Percentiles rank a stretch among this genome's conserved stretches.
phyloP scores from a whole-genome alignment of 1,284 basidiomycete species.

The Tilletia indica region DNA sequence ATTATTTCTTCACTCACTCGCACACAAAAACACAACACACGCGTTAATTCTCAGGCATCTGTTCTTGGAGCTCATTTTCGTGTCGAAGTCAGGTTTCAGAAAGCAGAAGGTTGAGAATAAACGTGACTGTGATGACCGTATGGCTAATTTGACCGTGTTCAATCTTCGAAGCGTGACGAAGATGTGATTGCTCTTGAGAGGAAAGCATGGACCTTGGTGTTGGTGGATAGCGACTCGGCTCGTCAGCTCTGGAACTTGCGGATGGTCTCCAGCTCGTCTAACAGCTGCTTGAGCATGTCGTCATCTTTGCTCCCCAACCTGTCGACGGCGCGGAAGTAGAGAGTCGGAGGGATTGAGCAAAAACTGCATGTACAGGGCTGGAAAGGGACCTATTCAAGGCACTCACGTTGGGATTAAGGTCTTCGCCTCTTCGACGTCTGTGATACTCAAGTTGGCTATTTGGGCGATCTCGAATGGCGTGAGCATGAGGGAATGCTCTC shows the following conservation, averaged over 20 bases:
- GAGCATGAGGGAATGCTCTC: conserved; percentile 67
- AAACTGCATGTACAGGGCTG: background rate
- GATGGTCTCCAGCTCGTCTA: conserved; percentile 84
- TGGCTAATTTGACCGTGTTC: too few relatives aligned
- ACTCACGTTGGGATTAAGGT: conserved; percentile 74
- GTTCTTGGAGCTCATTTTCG: too few relatives aligned
- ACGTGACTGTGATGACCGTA: too few relatives aligned
- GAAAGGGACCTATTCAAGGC: background rate
- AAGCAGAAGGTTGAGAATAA: too few relatives aligned
- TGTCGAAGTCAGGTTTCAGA: too few relatives aligned
- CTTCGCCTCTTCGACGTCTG: conserved; percentile 83
- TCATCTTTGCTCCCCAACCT: conserved; percentile 84
- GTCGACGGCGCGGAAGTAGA: conserved; percentile 12
- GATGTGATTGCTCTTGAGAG: too few relatives aligned
- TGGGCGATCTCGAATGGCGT: conserved; percentile 90
- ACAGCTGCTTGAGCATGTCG: conserved; percentile 72
- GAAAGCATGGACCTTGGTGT: too few relatives aligned
- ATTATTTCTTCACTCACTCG: too few relatives aligned
- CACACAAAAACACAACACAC: too few relatives aligned
- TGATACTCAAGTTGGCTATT: conserved; percentile 83
- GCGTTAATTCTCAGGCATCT: too few relatives aligned
- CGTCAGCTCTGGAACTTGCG: conserved; percentile 65
- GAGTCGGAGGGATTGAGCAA: background rate
- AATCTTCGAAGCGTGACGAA: too few relatives aligned
- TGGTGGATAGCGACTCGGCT: too few relatives aligned